Base-by-base conservation (phyloP, 306 rosid species). In the Neltuma alba region DNA sequence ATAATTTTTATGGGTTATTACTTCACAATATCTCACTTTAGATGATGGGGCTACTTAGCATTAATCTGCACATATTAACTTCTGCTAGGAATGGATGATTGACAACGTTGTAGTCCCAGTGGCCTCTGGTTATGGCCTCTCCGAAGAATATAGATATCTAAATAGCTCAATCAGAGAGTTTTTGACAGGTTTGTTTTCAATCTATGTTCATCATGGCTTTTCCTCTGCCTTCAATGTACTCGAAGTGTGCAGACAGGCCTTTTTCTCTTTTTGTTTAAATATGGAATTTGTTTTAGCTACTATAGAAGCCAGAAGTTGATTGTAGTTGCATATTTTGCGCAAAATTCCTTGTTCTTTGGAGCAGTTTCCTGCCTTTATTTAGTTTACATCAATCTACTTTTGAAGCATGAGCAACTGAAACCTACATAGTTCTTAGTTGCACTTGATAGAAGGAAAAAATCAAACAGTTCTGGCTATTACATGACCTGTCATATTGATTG, bases 81-180 rank as follows among this genome's bases (percentile, higher is more conserved):
- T 81, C 50, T 79, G 61, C 80, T 79, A 93, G 99, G 99, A 89
- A 81, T 88, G 93, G 93, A 87, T 90, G 92, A 86, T 93, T 78
- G 92, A 93, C 88, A 93, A 87, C 83, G 72, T 91, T 47, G 96
- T 96, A 50, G 93, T 91, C 64, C 97, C 97, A 3, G 91, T 86
- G 81, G 97, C 98, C 60, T 79, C 98, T 84, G 86, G 79, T 38
- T 90, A 90, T 85, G 98, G 93, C 79, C 93, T 93, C 62, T 87
- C 88, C 3, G 92, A 90, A 77, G 97, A 91, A 64, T 96, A 96
- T 72, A 81, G 61, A 88, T 96, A 96, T 74, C 86, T 96, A 14
- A 89, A 90, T 36, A 88, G 80, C 70, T 96, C 99, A 74, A 89
- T 96, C 87, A 88, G 84, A 74, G 98, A 87, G 50, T 93, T 86